Evolutionary conservation across 2,329 filamentous ascomycete species (phyloP).

Genomic region (Myriosclerotinia scirpicola): DNA sequence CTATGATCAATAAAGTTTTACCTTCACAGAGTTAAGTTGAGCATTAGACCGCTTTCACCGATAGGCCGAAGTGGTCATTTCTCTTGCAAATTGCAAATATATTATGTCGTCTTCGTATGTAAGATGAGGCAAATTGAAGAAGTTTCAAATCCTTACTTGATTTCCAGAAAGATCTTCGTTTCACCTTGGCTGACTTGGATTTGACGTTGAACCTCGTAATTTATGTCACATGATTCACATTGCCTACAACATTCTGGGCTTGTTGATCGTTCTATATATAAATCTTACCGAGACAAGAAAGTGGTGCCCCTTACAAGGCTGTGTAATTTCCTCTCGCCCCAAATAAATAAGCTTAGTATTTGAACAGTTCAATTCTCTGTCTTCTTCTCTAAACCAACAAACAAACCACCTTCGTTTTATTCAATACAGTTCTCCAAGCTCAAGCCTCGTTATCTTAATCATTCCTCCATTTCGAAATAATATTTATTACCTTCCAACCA

Average conservation of each 20-base stretch:
- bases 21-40: slow-evolving; percentile 11
- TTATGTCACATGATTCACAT: slow-evolving; percentile 20
- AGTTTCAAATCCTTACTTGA: slow-evolving; percentile 18
- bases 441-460: slow-evolving; percentile 1
- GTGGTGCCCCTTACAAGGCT: slow-evolving; percentile 23
- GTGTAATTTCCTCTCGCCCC: slow-evolving; percentile 24
- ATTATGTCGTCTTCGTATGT: slow-evolving; percentile 8
- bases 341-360: slow-evolving; percentile 24
- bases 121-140: slow-evolving; percentile 15
- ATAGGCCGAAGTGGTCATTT: not conserved
- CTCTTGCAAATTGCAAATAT: slow-evolving; percentile 1
- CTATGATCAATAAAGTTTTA: slow-evolving; percentile 9
- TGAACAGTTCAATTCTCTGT: slow-evolving; percentile 20
- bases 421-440: slow-evolving; percentile 1
- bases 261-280: slow-evolving; percentile 22
- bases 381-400: slow-evolving; percentile 4
- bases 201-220: not conserved
- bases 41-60: slow-evolving; percentile 2
- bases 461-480: slow-evolving; percentile 3
- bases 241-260: slow-evolving; percentile 5
- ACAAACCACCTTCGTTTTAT: slow-evolving; percentile 22
- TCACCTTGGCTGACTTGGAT: slow-evolving; percentile 10
- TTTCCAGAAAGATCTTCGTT: slow-evolving; percentile 13
- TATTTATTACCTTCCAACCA: not conserved
- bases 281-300: slow-evolving; percentile 22